Evolutionary conservation across 345 rosid genomes (phyloP).

Genomic region (Excoecaria cochinchinensis): DNA sequence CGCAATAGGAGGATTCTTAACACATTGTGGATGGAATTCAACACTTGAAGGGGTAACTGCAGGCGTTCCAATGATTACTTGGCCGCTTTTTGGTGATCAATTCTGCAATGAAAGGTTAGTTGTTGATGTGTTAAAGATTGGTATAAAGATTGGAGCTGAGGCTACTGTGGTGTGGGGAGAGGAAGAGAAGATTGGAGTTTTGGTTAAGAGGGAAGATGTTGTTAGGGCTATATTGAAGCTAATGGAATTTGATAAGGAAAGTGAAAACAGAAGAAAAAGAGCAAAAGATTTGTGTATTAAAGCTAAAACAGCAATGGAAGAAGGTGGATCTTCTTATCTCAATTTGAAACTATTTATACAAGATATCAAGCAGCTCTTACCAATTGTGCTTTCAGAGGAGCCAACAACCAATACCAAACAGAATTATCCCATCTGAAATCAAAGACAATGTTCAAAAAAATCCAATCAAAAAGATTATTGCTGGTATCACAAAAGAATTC

Average conservation of each 20-base stretch:
- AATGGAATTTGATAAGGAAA: constrained; percentile 14
- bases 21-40: too few relatives aligned
- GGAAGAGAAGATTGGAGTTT: constrained; percentile 19
- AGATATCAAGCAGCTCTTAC: too few relatives aligned
- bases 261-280: constrained; percentile 15
- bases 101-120: constrained; percentile 8
- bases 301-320: constrained; percentile 7
- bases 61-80: constrained; percentile 9
- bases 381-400: too few relatives aligned
- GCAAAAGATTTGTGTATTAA: background rate
- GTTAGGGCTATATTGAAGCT: background rate
- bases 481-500: too few relatives aligned
- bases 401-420: too few relatives aligned
- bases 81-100: constrained; percentile 21
- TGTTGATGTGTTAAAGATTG: too few relatives aligned
- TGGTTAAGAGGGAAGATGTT: constrained; percentile 16
- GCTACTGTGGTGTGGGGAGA: constrained; percentile 13
- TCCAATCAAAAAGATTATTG: too few relatives aligned
- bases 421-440: too few relatives aligned
- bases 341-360: too few relatives aligned
- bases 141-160: too few relatives aligned
- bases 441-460: too few relatives aligned
- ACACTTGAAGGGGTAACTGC: background rate
- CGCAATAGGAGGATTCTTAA: too few relatives aligned
- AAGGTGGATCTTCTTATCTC: constrained; percentile 15